Conservation (phyloP, 495 filamentous ascomycete genomes). For the Alectoria sarmentosa region DNA sequence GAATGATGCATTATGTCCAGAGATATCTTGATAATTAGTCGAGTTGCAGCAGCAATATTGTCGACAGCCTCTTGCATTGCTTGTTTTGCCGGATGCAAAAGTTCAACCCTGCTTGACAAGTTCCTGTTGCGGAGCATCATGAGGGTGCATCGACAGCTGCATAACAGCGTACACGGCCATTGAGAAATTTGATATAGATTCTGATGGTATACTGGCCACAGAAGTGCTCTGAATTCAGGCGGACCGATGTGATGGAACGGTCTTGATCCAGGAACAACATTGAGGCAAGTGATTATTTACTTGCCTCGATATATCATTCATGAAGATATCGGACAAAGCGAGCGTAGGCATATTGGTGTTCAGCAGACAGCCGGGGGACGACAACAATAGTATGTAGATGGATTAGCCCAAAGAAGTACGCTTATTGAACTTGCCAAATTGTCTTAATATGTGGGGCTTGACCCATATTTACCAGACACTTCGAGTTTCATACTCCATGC, state of each 20-base stretch:
- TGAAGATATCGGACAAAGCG: not conserved
- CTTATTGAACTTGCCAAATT: not conserved
- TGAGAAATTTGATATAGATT: not conserved
- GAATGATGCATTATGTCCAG: too few relatives aligned
- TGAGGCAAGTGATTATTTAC: not conserved
- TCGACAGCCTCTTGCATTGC: too few relatives aligned
- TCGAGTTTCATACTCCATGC: constrained; percentile 1
- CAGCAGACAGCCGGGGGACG: not conserved
- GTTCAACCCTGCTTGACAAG: not conserved
- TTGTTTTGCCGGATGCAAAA: not conserved
- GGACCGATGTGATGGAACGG: not conserved
- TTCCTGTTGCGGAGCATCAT: not conserved
- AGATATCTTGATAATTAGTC: too few relatives aligned
- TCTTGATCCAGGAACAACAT: not conserved
- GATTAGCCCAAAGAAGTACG: not conserved
- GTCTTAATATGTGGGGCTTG: not conserved
- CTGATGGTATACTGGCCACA: not conserved
- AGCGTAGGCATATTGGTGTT: not conserved
- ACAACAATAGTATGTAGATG: not conserved
- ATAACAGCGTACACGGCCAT: not conserved
- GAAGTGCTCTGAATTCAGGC: not conserved
- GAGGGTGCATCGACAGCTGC: not conserved
- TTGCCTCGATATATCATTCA: not conserved
- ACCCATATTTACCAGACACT: not conserved
- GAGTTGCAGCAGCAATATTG: too few relatives aligned